Percentiles rank a stretch among this genome's conserved stretches.
These are phyloP conservation scores for Cytospora piceicola DNA, from an alignment of 2,329 filamentous ascomycete genomes.

Conservation along the genomic window DNA sequence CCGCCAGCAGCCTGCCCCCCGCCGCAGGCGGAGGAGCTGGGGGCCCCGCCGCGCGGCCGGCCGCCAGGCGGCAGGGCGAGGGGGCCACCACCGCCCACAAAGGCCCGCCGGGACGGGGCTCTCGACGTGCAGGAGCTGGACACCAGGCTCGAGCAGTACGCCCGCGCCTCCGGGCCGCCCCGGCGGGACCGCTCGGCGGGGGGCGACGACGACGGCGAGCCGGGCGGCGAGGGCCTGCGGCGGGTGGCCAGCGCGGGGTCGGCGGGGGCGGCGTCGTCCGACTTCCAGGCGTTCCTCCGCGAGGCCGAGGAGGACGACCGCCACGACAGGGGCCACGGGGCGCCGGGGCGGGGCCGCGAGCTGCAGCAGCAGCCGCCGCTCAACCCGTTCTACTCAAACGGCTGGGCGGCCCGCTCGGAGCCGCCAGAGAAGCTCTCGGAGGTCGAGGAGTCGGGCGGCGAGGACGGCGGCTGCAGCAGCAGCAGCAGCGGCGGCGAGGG, in stretches of 20 bases:
- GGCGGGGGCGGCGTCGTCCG: slow-evolving; percentile 22
- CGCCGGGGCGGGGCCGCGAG: slow-evolving; percentile 1
- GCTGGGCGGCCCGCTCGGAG: slow-evolving; percentile 6
- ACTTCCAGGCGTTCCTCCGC: slow-evolving; percentile 25
- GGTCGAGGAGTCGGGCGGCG: slow-evolving; percentile 20
- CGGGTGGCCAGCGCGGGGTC: slow-evolving; percentile 7
- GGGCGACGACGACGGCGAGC: too few species aligned
- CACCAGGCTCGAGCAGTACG: slow-evolving; percentile 18
- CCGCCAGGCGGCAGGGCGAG: too few species aligned
- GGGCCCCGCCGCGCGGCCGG: background rate
- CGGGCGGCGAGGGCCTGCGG: background rate
- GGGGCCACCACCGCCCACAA: too few species aligned
- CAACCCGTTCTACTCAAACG: slow-evolving; percentile 28
- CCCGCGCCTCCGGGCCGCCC: background rate
- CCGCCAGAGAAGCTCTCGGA: slow-evolving; percentile 16
- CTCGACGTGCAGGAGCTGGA: slow-evolving; percentile 23
- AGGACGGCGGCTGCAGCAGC: background rate
- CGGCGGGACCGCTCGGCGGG: too few species aligned
- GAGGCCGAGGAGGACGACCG: slow-evolving; percentile 23
- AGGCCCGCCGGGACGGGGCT: background rate
- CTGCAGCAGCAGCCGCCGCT: slow-evolving; percentile 9
- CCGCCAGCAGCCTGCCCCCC: slow-evolving; percentile 1
- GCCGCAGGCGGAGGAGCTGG: background rate
- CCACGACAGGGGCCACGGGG: background rate
- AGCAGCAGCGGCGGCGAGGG: background rate